Evolutionary conservation across 2,329 filamentous ascomycete species (phyloP), one percentile per base, ranked within the genome.

Genomic region (Shiraia sp.): DNA sequence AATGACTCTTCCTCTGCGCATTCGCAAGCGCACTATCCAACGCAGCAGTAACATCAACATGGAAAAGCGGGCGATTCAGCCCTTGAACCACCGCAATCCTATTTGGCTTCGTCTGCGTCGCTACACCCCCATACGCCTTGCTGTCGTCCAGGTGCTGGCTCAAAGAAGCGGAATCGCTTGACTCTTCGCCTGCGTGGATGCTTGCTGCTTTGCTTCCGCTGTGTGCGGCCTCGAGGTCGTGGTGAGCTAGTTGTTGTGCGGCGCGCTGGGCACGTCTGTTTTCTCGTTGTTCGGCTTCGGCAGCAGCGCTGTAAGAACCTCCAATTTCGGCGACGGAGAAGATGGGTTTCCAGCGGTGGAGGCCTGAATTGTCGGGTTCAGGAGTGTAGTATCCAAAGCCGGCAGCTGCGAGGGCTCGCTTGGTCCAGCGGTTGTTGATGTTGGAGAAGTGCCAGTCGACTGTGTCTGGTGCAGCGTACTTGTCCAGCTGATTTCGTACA

Each of bases 391-490:
- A 90, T 2, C 92, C 92, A 62, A 97, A 97, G 13, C 92, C 92
- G n/a, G 87, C 91, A 6, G 88, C 83, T 7, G 86, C 86, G 24
- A 97, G 86, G 7, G 89, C 90, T 25, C 90, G 87, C 75, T 96
- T 96, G 26, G 90, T 92, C 92, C 92, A 96, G 42, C 88, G 82
- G 76, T 95, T 96, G 73, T 87, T 90, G 74, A 97, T 87, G 72
- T 85, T 87, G 27, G 90, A 88, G 55, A 97, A 86, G 71, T 97
- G 93, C 91, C 92, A 97, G 69, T 97, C 90, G 4, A 97, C 90
- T 1, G 80, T 78, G 16, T 90, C 84, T 0, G 92, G 93, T 0
- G 87, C 71, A 1, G 89, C 81, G 65, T 95, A 95, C n/a, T 83
- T 79, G 69, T 96, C 92, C 26, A 99, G 83, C 65, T 96, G 91